Evolutionary conservation across 2,329 filamentous ascomycete species (phyloP).

Genomic region (Beauveria bassiana): DNA sequence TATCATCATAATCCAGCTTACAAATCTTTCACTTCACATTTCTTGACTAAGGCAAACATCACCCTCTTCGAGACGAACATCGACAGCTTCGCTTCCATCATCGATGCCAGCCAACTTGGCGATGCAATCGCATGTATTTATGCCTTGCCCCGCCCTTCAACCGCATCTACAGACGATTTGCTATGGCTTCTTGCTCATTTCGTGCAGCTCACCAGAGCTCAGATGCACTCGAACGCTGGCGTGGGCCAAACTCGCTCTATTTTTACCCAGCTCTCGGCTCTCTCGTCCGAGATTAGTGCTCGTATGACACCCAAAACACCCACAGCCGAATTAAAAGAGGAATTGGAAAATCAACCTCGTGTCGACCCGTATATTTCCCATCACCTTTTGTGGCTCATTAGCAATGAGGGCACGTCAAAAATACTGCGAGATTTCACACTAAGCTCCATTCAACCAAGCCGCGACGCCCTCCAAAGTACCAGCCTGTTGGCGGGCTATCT

Average conservation of each 20-base stretch:
- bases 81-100: conserved; percentile 23
- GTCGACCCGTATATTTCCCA: conserved; percentile 52
- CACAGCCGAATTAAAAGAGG: conserved; percentile 12
- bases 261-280: conserved; percentile 44
- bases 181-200: conserved; percentile 63
- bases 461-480: conserved; percentile 30
- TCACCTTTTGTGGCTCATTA: conserved; percentile 63
- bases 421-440: conserved; percentile 27
- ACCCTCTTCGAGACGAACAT: conserved; percentile 34
- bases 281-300: conserved; percentile 43
- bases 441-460: conserved; percentile 23
- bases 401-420: conserved; percentile 62
- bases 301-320: conserved; percentile 26
- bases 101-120: conserved; percentile 35
- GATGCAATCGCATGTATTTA: conserved; percentile 32
- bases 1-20: conserved; percentile 20
- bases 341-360: conserved; percentile 27
- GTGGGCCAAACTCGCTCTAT: conserved; percentile 42
- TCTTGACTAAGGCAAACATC: conserved; percentile 31
- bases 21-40: conserved; percentile 28
- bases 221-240: conserved; percentile 26
- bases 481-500: conserved; percentile 79
- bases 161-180: conserved; percentile 30
- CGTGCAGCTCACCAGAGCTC: conserved; percentile 45
- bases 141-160: conserved; percentile 17